Evolutionary conservation across 2,329 filamentous ascomycete genomes (phyloP).

Genomic region (Parastagonospora avenae): DNA sequence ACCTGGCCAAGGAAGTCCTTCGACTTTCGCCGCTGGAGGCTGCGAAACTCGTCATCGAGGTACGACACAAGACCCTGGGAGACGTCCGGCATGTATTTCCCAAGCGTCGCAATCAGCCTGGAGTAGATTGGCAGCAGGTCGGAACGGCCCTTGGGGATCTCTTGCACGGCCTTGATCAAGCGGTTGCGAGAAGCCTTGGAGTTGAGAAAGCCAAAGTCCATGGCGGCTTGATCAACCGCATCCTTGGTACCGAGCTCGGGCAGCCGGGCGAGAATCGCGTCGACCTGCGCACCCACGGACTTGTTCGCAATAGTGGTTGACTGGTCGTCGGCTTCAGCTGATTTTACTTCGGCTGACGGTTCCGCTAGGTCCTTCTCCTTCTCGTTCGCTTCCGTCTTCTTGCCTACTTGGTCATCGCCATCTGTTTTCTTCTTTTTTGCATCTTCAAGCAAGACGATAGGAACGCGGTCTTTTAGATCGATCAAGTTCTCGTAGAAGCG

Average conservation of each 20-base stretch:
- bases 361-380: constrained; percentile 50
- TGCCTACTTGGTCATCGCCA: constrained; percentile 79
- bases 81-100: constrained; percentile 93
- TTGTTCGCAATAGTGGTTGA: constrained; percentile 97
- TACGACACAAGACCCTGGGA: constrained; percentile 89
- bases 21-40: constrained; percentile 92
- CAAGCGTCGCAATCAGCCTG: constrained; percentile 89
- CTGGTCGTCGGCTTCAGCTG: constrained; percentile 72
- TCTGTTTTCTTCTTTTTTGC: constrained; percentile 92
- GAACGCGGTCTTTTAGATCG: constrained; percentile 94
- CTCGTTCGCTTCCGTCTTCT: constrained; percentile 61
- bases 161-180: constrained; percentile 88
- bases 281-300: constrained; percentile 95
- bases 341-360: constrained; percentile 54
- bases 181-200: constrained; percentile 97
- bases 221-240: constrained; percentile 84
- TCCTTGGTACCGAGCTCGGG: constrained; percentile 93
- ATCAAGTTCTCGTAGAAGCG: constrained; percentile 98
- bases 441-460: constrained; percentile 90
- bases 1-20: constrained; percentile 97
- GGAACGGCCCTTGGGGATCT: constrained; percentile 90
- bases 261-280: constrained; percentile 84
- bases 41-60: constrained; percentile 95
- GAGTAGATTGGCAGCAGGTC: constrained; percentile 91
- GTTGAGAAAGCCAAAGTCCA: constrained; percentile 98